phyloP scores from a whole-genome alignment of 305 asterid species.

The Fraxinus xanthoxyloides region DNA sequence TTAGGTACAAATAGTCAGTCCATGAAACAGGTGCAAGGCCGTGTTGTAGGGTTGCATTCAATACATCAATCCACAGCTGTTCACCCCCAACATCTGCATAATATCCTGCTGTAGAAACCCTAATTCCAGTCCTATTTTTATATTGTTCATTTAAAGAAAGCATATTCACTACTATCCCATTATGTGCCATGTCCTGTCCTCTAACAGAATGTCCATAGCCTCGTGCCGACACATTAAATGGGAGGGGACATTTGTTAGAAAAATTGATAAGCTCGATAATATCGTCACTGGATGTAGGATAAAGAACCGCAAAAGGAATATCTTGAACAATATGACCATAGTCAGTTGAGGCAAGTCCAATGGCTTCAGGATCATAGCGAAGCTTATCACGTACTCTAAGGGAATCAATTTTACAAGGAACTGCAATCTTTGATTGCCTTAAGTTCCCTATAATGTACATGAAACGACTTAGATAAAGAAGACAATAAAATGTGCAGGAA shows the following conservation, averaged over 20 bases:
- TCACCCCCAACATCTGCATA: conserved; percentile 69
- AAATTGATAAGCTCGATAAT: conserved; percentile 16
- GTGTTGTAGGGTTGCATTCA: conserved; percentile 31
- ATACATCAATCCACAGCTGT: conserved; percentile 58
- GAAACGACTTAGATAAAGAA: conserved; percentile 22
- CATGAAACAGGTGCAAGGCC: conserved; percentile 63
- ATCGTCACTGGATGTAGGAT: conserved; percentile 48
- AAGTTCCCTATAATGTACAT: conserved; percentile 8
- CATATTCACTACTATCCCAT: conserved; percentile 60
- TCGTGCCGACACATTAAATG: conserved; percentile 44
- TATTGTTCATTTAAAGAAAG: neutral
- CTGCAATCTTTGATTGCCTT: conserved; percentile 26
- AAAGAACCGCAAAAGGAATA: conserved; percentile 46
- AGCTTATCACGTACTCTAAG: conserved; percentile 26
- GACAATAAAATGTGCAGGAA: neutral
- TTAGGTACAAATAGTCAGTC: conserved; percentile 68
- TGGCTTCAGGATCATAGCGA: conserved; percentile 25
- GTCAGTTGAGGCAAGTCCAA: conserved; percentile 41
- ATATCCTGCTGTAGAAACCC: conserved; percentile 41
- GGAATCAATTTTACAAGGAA: conserved; percentile 22
- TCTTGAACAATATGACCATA: conserved; percentile 47
- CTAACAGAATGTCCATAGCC: conserved; percentile 61
- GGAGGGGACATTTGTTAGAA: conserved; percentile 36
- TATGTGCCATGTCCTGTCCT: conserved; percentile 55
- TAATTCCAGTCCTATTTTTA: conserved; percentile 15